These are phyloP conservation scores for Fusarium sp. DNA, from an alignment of 2,329 filamentous ascomycete genomes.

Conservation along the genomic window DNA sequence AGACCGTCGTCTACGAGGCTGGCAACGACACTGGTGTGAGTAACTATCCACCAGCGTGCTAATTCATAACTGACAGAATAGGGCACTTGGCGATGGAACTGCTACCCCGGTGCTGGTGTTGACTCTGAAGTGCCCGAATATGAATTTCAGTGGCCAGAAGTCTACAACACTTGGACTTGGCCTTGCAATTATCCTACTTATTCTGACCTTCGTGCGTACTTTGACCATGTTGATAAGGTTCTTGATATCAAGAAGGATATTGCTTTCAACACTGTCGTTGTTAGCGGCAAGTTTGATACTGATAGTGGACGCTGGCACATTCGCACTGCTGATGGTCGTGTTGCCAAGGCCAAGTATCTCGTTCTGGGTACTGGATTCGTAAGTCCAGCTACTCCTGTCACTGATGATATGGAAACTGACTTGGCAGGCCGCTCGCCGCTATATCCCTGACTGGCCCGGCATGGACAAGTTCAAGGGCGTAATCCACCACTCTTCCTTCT, in stretches of 20 bases:
- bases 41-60: background rate
- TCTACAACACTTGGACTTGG: slow-evolving; percentile 70
- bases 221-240: slow-evolving; percentile 69
- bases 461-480: slow-evolving; percentile 70
- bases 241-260: slow-evolving; percentile 68
- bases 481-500: slow-evolving; percentile 71
- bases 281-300: slow-evolving; percentile 64
- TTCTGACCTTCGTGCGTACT: slow-evolving; percentile 67
- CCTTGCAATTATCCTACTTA: slow-evolving; percentile 63
- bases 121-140: slow-evolving; percentile 68
- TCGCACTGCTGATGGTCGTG: slow-evolving; percentile 62
- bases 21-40: slow-evolving; percentile 61
- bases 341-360: slow-evolving; percentile 63
- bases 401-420: background rate
- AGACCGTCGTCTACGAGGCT: slow-evolving; percentile 64
- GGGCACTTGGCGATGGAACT: slow-evolving; percentile 63
- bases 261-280: slow-evolving; percentile 67
- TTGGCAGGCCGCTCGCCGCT: slow-evolving; percentile 60
- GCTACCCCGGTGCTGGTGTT: slow-evolving; percentile 66
- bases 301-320: slow-evolving; percentile 62
- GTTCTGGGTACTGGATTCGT: slow-evolving; percentile 68
- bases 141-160: slow-evolving; percentile 64
- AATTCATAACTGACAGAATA: background rate
- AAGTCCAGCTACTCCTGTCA: accelerated
- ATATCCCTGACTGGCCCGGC: slow-evolving; percentile 71